These are phyloP conservation scores for Aegle marmelos DNA, from an alignment of 345 rosid genomes.

Conservation along the genomic window DNA sequence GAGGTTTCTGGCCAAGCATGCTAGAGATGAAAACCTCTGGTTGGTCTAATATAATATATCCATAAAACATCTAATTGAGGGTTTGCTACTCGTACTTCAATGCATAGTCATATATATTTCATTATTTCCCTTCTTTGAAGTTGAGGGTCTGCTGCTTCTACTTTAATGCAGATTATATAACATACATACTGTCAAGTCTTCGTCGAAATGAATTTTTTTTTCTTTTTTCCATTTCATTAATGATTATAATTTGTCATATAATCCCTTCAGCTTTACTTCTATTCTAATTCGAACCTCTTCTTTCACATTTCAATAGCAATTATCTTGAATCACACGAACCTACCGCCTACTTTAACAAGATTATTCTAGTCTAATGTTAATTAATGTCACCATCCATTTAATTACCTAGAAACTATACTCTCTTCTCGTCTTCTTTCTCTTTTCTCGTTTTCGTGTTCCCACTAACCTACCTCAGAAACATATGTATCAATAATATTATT, in stretches of 20 bases:
- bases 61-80: no score
- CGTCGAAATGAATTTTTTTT: background rate
- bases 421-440: background rate
- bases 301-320: background rate
- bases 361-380: background rate
- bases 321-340: background rate
- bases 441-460: background rate
- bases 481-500: background rate
- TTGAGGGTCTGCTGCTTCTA: no score
- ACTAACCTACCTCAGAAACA: background rate
- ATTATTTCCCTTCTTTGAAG: no score
- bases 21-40: no score
- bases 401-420: background rate
- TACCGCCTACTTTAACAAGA: background rate
- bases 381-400: background rate
- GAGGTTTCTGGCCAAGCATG: no score
- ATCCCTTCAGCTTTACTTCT: no score
- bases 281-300: background rate
- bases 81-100: no score
- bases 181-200: background rate
- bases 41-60: no score
- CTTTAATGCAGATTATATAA: no score
- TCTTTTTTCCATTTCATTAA: background rate
- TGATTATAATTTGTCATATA: background rate
- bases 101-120: no score